Percentiles rank a stretch among this genome's conserved stretches.
Conservation (phyloP, 441 rosid genomes). For the Arabidopsis hybrid region DNA sequence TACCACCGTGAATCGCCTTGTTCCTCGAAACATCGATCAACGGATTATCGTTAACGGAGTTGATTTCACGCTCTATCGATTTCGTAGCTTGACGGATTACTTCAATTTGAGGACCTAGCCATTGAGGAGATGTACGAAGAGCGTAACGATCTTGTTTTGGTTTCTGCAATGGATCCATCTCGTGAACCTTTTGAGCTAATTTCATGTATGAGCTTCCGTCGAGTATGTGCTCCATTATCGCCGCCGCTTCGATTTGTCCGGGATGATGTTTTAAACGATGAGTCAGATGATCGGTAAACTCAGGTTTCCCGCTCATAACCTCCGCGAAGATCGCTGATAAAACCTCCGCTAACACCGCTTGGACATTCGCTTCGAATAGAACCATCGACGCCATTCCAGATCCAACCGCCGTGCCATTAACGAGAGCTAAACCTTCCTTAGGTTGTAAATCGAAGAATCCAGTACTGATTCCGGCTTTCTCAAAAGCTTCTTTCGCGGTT, state of each 20-base stretch:
- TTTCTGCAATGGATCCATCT: slow-evolving; percentile 55
- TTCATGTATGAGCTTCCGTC: slow-evolving; percentile 62
- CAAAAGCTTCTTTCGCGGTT: slow-evolving; percentile 39
- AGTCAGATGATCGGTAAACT: slow-evolving; percentile 55
- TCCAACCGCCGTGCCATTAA: slow-evolving; percentile 60
- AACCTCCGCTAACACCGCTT: slow-evolving; percentile 54
- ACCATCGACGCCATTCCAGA: slow-evolving; percentile 56
- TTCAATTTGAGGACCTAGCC: slow-evolving; percentile 65
- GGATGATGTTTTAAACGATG: slow-evolving; percentile 60
- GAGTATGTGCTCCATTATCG: slow-evolving; percentile 51
- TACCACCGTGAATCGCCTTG: slow-evolving; percentile 87
- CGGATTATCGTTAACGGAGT: slow-evolving; percentile 59
- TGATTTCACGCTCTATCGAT: slow-evolving; percentile 59
- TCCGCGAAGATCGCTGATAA: slow-evolving; percentile 68
- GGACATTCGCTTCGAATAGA: slow-evolving; percentile 57
- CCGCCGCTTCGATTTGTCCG: slow-evolving; percentile 55
- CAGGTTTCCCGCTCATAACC: slow-evolving; percentile 69
- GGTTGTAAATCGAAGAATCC: slow-evolving; percentile 50
- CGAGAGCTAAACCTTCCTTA: slow-evolving; percentile 56
- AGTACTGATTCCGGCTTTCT: slow-evolving; percentile 36
- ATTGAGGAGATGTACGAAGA: slow-evolving; percentile 62
- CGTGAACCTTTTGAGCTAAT: slow-evolving; percentile 52
- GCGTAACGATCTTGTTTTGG: slow-evolving; percentile 67
- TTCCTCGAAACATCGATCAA: slow-evolving; percentile 56
- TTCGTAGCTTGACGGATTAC: slow-evolving; percentile 58